phyloP scores from a whole-genome alignment of 495 filamentous ascomycete genomes.

The Neurospora terricola region DNA sequence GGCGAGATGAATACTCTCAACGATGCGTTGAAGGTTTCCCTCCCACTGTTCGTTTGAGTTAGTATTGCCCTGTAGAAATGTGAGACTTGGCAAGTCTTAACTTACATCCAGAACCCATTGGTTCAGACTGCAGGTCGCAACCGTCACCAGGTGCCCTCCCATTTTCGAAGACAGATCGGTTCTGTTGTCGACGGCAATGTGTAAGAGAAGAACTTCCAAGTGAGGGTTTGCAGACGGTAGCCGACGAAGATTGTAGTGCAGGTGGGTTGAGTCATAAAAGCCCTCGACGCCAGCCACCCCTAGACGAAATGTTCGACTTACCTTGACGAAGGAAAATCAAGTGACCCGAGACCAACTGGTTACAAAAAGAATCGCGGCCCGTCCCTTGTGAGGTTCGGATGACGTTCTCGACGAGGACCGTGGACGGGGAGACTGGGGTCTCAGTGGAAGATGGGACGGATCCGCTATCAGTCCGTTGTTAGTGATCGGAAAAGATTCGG shows the following conservation, averaged over 20 bases:
- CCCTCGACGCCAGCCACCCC: background rate
- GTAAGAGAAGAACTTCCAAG: background rate
- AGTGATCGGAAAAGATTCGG: background rate
- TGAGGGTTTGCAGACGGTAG: background rate
- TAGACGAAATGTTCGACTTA: background rate
- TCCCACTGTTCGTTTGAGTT: conserved; percentile 60
- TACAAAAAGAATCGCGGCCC: background rate
- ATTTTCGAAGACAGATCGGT: conserved; percentile 6
- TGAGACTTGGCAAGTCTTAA: background rate
- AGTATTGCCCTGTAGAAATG: background rate
- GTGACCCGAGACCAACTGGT: background rate
- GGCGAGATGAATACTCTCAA: conserved; percentile 61
- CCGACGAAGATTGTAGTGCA: background rate
- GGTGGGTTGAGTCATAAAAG: background rate
- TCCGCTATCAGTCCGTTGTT: background rate
- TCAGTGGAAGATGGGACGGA: background rate
- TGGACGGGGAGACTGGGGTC: background rate
- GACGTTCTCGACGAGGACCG: background rate
- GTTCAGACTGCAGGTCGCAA: conserved; percentile 40
- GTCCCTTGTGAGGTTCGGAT: background rate
- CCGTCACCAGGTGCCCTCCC: conserved; percentile 27
- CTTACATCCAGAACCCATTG: conserved; percentile 64
- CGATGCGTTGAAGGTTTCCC: conserved; percentile 67
- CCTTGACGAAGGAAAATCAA: background rate
- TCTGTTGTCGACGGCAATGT: background rate